These are phyloP conservation scores for Colletotrichum eremochloae DNA, from an alignment of 2,329 filamentous ascomycete genomes.

Conservation along the genomic window DNA sequence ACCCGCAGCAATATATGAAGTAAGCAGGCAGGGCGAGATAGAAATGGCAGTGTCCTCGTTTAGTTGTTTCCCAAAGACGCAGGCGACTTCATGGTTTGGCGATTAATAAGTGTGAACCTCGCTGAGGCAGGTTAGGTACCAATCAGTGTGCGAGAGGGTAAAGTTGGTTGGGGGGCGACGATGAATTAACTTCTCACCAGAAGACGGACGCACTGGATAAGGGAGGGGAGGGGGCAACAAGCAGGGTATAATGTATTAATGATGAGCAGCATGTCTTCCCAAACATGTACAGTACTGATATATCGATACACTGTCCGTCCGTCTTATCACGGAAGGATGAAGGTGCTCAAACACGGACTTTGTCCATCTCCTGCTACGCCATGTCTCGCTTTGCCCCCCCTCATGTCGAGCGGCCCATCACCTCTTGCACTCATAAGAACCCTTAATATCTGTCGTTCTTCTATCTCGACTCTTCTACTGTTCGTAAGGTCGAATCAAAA, in stretches of 20 bases:
- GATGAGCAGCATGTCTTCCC: no score
- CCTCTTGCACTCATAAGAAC: not conserved
- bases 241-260: not conserved
- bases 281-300: not conserved
- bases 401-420: no score
- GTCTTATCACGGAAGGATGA: not conserved
- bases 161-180: not conserved
- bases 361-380: not conserved
- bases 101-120: no score
- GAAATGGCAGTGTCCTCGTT: not conserved
- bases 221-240: not conserved
- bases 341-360: no score
- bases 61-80: not conserved
- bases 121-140: not conserved
- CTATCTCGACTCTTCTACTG: no score
- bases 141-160: not conserved
- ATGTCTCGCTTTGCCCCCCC: not conserved
- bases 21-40: not conserved
- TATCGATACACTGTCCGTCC: not conserved
- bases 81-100: not conserved
- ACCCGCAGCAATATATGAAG: no score
- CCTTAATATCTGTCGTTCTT: fast-evolving
- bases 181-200: not conserved
- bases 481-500: not conserved
- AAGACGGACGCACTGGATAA: no score